Conservation (phyloP, 129 eudicot species). For the Dittrichia graveolens region DNA sequence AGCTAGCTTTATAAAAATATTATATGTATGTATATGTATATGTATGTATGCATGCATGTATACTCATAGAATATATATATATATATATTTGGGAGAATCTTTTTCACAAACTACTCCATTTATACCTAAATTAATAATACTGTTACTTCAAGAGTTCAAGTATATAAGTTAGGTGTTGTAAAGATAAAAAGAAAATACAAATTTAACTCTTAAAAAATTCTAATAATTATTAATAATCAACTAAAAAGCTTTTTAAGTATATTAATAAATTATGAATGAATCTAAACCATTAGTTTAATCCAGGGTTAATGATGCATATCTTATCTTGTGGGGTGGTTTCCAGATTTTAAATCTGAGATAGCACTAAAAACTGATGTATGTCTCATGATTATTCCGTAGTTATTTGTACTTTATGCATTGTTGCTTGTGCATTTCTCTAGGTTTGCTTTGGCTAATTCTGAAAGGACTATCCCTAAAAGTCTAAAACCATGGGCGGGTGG, state of each 20-base stretch:
- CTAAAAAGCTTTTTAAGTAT: no score
- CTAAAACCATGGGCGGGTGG: slow-evolving; percentile 34
- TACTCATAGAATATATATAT: no score
- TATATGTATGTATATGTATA: no score
- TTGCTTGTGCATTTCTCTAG: slow-evolving; percentile 13
- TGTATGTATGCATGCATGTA: no score
- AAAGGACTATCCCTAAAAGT: not conserved
- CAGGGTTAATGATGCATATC: slow-evolving; percentile 14
- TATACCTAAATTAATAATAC: not conserved
- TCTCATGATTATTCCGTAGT: not conserved
- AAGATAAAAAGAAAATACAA: no score
- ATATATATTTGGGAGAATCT: no score
- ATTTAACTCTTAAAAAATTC: no score
- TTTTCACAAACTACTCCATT: not conserved
- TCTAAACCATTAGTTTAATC: slow-evolving; percentile 2
- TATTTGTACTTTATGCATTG: not conserved
- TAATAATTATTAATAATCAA: no score
- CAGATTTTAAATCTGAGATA: not conserved
- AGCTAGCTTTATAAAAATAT: no score
- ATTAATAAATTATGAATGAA: not conserved
- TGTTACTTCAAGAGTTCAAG: not conserved
- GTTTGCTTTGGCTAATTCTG: not conserved
- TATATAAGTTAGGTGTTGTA: no score
- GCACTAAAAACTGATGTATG: not conserved
- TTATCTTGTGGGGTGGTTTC: slow-evolving; percentile 24